A percentile compares a stretch with the other conserved stretches of the same genome.
Conservation (phyloP, 2,329 filamentous ascomycete species). For the Biscogniauxia mediterranea region DNA sequence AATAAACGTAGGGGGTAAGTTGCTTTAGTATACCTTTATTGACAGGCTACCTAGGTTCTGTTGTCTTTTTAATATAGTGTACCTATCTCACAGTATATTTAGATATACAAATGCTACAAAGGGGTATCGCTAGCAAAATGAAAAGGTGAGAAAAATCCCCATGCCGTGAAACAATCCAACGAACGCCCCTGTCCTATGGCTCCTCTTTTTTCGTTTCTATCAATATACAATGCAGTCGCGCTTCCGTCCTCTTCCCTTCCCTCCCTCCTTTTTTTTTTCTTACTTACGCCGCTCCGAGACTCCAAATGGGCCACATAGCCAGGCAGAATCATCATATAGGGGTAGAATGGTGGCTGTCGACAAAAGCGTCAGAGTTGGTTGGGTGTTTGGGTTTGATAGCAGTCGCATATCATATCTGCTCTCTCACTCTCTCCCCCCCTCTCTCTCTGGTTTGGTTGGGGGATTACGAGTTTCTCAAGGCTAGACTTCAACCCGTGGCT, state of each 20-base stretch:
- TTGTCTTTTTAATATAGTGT: neutral
- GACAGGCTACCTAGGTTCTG: too few relatives aligned
- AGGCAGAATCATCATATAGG: neutral
- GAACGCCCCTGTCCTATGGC: neutral
- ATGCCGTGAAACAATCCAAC: neutral
- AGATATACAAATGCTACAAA: slow-evolving; percentile 1
- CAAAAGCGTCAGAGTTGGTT: neutral
- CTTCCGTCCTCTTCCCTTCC: neutral
- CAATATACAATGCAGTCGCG: neutral
- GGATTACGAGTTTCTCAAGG: neutral
- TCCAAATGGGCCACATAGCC: too few relatives aligned
- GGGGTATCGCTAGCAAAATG: neutral
- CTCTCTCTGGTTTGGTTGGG: neutral
- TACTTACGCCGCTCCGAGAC: too few relatives aligned
- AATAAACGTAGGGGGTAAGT: too few relatives aligned
- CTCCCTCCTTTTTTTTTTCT: neutral
- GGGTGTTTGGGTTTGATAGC: neutral
- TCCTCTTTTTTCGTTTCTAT: neutral
- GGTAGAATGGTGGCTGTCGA: neutral
- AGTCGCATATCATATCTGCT: neutral
- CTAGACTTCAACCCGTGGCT: slow-evolving; percentile 35
- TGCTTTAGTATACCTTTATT: too few relatives aligned
- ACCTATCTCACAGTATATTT: neutral
- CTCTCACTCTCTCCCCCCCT: too few relatives aligned
- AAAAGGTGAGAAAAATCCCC: neutral